phyloP scores from a whole-genome alignment of 2,329 filamentous ascomycete genomes.

The Ophiostoma populinum region DNA sequence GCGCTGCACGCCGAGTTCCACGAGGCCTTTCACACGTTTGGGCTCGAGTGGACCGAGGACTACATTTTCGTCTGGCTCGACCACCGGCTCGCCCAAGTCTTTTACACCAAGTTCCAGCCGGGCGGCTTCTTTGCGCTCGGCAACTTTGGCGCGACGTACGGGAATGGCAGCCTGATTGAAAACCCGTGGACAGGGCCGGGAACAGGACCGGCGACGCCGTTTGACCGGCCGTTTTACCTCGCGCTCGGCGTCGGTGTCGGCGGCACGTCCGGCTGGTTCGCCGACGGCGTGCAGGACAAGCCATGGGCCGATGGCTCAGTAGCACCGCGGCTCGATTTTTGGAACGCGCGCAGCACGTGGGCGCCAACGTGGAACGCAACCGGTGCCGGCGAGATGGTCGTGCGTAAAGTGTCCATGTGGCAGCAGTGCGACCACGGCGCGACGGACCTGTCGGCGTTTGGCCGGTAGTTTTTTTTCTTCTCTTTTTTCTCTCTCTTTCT shows the following conservation, averaged over 20 bases:
- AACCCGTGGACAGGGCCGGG: constrained; percentile 5
- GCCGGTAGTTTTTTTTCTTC: background rate
- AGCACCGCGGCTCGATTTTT: constrained; percentile 7
- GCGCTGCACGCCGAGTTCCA: constrained; percentile 4
- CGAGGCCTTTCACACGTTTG: constrained; percentile 7
- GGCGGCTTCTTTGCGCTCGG: constrained; percentile 4
- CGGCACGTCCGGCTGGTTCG: constrained; percentile 29
- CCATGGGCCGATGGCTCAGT: constrained; percentile 8
- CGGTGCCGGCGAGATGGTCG: constrained; percentile 9
- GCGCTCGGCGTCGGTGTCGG: constrained; percentile 35
- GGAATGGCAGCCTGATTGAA: constrained; percentile 4
- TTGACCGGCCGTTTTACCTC: constrained; percentile 33
- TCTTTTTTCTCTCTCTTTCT: background rate
- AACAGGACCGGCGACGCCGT: constrained; percentile 21
- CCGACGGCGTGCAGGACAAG: constrained; percentile 7
- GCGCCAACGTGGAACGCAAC: constrained; percentile 5
- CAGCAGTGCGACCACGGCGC: constrained; percentile 9
- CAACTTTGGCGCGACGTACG: constrained; percentile 5
- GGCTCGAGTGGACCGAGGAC: constrained; percentile 8
- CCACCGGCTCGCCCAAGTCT: constrained; percentile 8
- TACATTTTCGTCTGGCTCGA: constrained; percentile 10
- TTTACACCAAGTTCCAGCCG: constrained; percentile 6
- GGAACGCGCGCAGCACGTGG: constrained; percentile 5
- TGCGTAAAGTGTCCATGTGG: constrained; percentile 9
- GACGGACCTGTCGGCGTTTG: constrained; percentile 6